Evolutionary conservation across 1,284 basidiomycete genomes (phyloP), one percentile per base, ranked within the genome.

Genomic region (Malassezia caprae): DNA sequence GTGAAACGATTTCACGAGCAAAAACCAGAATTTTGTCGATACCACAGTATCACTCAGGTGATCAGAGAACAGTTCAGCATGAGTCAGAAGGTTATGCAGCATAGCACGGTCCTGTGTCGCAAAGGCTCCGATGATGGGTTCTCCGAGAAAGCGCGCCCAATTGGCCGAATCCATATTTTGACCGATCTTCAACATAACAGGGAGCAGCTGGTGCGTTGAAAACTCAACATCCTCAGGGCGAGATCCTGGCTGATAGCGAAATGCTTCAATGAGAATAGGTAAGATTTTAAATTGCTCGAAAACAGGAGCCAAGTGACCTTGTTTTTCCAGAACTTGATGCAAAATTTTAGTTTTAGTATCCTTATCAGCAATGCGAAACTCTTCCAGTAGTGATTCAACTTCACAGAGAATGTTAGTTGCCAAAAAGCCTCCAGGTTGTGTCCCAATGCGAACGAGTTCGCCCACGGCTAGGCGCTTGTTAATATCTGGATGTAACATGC

Each of bases 1-100:
- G 4, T 85, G 82, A 72, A 99, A 96, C 0, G 94, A 94, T 3
- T 89, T 89, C 82, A 90, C 90, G 62, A 98, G 78, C 77, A 90
- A 82, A 1, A 93, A 91, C 84, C 91, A 99, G 12, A 99, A 81
- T 72, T 88, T 88, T 48, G 93, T 87, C 42, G 80, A 80, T 1
- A 96, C 88, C 0, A 80, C 82, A 75, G 84, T 86, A 70, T 85
- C 84, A 70, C 94, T 90, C 51, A 98, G 76, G 68, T 86, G 88
- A 48, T 93, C 88, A 1, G 82, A 82, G 72, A 90, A 96, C 59
- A 89, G 84, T 1, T 82, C 78, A 32, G 98, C 76, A 34, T 86
- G 84, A 42, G 96, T 90, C 12, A 98, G 80, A 34, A 98, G 76
- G 1, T 89, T 90, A 85, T 98, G 93, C 26, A 93, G 81, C 19